A percentile compares a stretch with the other conserved stretches of the same genome.
These are phyloP conservation scores for Tetrahymena elliotti DNA, from an alignment of 73 alveolate species.

Conservation along the genomic window DNA sequence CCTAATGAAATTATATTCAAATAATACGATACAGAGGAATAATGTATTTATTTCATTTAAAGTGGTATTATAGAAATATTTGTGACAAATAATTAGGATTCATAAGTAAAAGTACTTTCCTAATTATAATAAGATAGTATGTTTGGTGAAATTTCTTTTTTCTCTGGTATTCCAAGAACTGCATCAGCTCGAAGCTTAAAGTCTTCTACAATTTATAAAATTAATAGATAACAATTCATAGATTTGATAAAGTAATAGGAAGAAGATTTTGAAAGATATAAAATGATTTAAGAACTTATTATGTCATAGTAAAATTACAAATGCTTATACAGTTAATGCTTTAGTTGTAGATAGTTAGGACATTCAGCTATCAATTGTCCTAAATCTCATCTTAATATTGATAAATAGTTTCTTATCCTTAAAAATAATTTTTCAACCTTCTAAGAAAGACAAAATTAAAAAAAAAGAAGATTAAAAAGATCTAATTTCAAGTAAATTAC, in stretches of 20 bases:
- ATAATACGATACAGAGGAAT: neutral
- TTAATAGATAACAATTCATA: neutral
- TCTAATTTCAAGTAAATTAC: neutral
- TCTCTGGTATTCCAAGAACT: constrained; percentile 19
- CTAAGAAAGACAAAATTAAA: neutral
- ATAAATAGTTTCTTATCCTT: neutral
- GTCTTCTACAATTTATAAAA: neutral
- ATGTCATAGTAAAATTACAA: neutral
- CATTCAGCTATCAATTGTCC: neutral
- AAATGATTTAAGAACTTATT: neutral
- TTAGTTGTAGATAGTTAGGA: neutral
- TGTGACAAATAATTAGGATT: neutral
- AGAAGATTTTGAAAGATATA: neutral
- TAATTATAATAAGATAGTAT: neutral
- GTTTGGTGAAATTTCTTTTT: constrained; percentile 24
- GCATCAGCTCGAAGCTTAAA: constrained; percentile 20
- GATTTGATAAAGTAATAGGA: neutral
- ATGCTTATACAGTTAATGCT: neutral
- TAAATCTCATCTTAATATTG: neutral
- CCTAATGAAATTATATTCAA: neutral
- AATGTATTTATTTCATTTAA: neutral
- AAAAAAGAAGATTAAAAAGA: neutral
- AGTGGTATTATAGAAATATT: neutral
- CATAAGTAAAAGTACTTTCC: neutral
- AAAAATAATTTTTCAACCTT: neutral